These are phyloP conservation scores for Metschnikowia rubicola DNA, from an alignment of 805 yeast species.

Conservation along the genomic window DNA sequence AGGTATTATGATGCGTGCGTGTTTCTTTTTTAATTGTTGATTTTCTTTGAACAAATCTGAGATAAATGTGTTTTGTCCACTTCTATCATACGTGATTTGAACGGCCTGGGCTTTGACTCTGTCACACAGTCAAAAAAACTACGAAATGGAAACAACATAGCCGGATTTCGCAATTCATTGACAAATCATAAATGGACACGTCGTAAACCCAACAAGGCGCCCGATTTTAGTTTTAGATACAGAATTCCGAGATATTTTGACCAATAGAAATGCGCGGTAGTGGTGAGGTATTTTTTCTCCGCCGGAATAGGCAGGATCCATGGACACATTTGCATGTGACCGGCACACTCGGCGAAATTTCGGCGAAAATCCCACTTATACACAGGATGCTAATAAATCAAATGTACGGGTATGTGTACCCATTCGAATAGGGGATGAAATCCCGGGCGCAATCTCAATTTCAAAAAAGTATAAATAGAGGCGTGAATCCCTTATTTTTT, in stretches of 20 bases:
- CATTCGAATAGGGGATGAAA: slow-evolving; percentile 1
- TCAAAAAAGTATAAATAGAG: not conserved
- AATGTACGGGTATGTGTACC: not conserved
- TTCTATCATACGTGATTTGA: no score
- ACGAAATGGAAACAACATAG: no score
- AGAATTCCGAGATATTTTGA: not conserved
- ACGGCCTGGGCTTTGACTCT: no score
- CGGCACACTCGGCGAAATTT: slow-evolving; percentile 17
- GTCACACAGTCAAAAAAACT: no score
- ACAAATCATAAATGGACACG: no score
- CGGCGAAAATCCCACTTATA: slow-evolving; percentile 13
- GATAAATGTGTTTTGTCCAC: no score
- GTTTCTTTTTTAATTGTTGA: no score
- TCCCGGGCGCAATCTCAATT: not conserved
- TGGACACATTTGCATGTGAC: slow-evolving; percentile 4
- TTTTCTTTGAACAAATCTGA: no score
- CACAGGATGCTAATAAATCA: slow-evolving; percentile 7
- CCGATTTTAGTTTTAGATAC: not conserved
- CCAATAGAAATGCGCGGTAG: not conserved
- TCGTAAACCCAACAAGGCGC: no score
- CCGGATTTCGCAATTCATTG: no score
- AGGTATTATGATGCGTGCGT: no score
- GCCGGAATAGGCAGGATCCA: not conserved
- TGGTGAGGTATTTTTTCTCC: not conserved
- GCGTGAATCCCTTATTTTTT: not conserved